Evolutionary conservation across 192 early-diverging fungal genomes (phyloP), one percentile per base, ranked within the genome.

Genomic region (Haplosporangium gracile): DNA sequence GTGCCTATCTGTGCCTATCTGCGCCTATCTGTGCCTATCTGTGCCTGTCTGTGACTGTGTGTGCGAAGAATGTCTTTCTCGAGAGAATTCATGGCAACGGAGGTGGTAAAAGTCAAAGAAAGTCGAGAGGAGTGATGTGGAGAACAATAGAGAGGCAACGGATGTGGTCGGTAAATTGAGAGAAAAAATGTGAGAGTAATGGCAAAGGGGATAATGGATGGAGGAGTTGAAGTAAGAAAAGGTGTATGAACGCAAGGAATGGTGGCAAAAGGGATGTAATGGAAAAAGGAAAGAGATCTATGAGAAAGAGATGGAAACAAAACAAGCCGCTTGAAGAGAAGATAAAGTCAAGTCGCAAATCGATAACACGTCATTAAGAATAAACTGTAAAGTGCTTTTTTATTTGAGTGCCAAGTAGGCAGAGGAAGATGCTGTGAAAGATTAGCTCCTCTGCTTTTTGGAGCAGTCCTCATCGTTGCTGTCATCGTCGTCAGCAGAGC

Each of bases 221-320:
- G 72, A 74, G 32, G 49, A 51, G 49, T 55, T 36, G 72, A 74
- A 74, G 72, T 74, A 75, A 75, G 74, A 75, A 75, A 75, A 29
- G 75, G 60, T 43, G 75, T 76, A 60, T 43, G 57, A 76, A 76
- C 60, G 60, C 75, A 60, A 76, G 38, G 57, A 51, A 68, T 68
- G 75, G 75, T 65, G 57, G 74, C 34, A n/a, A 75, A 75, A n/a
- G 74, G 39, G 39, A 60, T 36, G 6, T 43, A 8, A 43, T 43
- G 42, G 42, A 43, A 43, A 43, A 43, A 43, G 42, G 42, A 43
- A 43, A 43, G 42, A 43, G 42, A 2, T 40, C 60, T 18, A 43
- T 43, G 42, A 43, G 42, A 0, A 43, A 43, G 7, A 8, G 6
- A 43, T 43, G 42, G 42, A 43, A 43, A 43, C 42, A 43, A 43